Conservation (phyloP, 2,329 filamentous ascomycete species). For the Sarocladium kiliense region DNA sequence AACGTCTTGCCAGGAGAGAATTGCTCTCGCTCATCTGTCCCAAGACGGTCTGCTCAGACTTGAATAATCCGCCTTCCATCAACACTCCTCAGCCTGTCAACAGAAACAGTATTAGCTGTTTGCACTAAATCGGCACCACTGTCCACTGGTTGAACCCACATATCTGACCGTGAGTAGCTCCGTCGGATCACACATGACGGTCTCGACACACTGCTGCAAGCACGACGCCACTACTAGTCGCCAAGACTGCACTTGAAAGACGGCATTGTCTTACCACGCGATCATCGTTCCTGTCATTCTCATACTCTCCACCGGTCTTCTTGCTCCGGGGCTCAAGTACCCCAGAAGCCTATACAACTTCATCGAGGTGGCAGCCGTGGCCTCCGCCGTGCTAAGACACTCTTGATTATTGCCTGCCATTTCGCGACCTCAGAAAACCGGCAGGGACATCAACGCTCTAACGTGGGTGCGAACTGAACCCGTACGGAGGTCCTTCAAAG, state of each 20-base stretch:
- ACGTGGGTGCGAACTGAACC: too few species aligned
- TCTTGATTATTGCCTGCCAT: neutral
- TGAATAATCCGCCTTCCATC: neutral
- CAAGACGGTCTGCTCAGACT: neutral
- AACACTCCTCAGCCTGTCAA: neutral
- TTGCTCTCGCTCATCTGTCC: neutral
- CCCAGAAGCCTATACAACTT: too few species aligned
- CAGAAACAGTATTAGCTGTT: slow-evolving; percentile 10
- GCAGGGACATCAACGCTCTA: too few species aligned
- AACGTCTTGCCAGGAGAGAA: neutral
- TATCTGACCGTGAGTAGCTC: neutral
- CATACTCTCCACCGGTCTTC: neutral
- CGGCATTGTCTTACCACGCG: neutral
- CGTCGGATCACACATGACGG: neutral
- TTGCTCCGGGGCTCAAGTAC: neutral
- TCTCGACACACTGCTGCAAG: neutral
- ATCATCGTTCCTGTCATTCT: neutral
- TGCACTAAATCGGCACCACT: neutral
- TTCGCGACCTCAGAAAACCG: too few species aligned
- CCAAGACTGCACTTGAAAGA: neutral
- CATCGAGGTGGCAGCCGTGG: neutral
- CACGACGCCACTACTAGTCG: neutral
- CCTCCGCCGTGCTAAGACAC: neutral
- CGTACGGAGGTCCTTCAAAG: neutral
- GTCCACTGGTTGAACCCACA: neutral